Evolutionary conservation across 1,284 basidiomycete species (phyloP), one percentile per base, ranked within the genome.

Genomic region (Inonotus hispidus): DNA sequence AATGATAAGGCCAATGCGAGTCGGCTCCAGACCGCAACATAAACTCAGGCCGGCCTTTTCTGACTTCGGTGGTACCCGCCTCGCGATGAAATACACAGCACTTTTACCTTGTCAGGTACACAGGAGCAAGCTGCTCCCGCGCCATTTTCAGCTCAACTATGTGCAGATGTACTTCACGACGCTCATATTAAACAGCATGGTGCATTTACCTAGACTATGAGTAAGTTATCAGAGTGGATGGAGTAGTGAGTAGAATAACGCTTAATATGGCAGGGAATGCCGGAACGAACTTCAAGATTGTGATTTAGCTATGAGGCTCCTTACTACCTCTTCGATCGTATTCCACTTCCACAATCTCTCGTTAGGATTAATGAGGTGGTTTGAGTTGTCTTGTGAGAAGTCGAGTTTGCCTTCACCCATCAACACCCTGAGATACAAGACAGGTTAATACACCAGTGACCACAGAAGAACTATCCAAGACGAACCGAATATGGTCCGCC

Each of bases 271-370:
- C n/a, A n/a, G n/a, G n/a, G n/a, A n/a, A n/a, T n/a, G n/a, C n/a
- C n/a, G n/a, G n/a, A n/a, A n/a, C 32, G 32, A 32, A 8, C 32
- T 8, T 8, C 8, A 32, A 32, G 32, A 21, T 14, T n/a, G n/a
- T n/a, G 14, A 45, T 45, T 45, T 4, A 45, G 14, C 3, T 13
- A 45, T 14, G 32, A 8, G 3, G 8, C 32, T 10, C 25, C 23
- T 41, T 8, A 52, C 27, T 3, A 43, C 32, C 23, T 69, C 68
- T 54, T 69, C 67, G 1, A 71, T 59, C 3, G 69, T 67, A 57
- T 66, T 68, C 71, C 71, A 72, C 61, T 70, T 70, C 71, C 71
- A 71, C 10, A 66, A 39, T 37, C 63, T 63, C 59, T 68, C 58
- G 3, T 60, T 64, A 1, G 70, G 71, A 61, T 72, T 71, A 41